phyloP scores from a whole-genome alignment of 176 grass and related monocot species.

The Oryza brachyantha region DNA sequence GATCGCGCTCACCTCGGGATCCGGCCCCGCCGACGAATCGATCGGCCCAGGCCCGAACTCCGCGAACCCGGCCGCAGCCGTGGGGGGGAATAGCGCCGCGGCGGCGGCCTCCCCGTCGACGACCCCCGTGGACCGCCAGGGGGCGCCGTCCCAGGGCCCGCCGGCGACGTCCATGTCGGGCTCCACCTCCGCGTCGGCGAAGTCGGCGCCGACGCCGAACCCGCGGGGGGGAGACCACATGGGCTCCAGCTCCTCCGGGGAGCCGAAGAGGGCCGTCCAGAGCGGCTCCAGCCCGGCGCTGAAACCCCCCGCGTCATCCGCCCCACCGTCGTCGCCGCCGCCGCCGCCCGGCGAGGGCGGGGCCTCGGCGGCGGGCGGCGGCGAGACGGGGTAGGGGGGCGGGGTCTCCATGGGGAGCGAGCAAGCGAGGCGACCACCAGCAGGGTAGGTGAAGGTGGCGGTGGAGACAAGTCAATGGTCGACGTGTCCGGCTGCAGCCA shows the following conservation, averaged over 20 bases:
- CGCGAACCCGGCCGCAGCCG: neutral
- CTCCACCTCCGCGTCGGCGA: constrained; percentile 25
- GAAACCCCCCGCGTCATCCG: neutral
- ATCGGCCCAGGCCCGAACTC: neutral
- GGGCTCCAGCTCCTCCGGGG: constrained; percentile 43
- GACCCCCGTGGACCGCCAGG: constrained; percentile 40
- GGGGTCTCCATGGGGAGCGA: constrained; percentile 36
- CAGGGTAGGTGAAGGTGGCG: constrained; percentile 10
- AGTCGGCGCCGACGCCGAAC: constrained; percentile 34
- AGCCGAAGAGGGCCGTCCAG: constrained; percentile 38
- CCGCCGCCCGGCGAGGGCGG: constrained; percentile 5
- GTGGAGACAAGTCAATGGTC: too few species aligned
- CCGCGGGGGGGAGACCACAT: constrained; percentile 47
- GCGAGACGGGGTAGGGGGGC: constrained; percentile 31
- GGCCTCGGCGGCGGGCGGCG: neutral
- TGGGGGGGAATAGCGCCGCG: neutral
- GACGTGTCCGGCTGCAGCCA: neutral
- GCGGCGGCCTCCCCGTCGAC: constrained; percentile 28
- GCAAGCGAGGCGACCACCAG: too few species aligned
- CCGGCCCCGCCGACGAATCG: neutral
- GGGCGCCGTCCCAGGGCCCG: constrained; percentile 42
- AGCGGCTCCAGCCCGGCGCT: constrained; percentile 30
- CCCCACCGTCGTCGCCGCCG: neutral
- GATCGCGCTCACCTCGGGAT: constrained; percentile 1
- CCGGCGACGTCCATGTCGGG: constrained; percentile 28